phyloP scores from a whole-genome alignment of 441 rosid species.

The Gossypium trilobum region DNA sequence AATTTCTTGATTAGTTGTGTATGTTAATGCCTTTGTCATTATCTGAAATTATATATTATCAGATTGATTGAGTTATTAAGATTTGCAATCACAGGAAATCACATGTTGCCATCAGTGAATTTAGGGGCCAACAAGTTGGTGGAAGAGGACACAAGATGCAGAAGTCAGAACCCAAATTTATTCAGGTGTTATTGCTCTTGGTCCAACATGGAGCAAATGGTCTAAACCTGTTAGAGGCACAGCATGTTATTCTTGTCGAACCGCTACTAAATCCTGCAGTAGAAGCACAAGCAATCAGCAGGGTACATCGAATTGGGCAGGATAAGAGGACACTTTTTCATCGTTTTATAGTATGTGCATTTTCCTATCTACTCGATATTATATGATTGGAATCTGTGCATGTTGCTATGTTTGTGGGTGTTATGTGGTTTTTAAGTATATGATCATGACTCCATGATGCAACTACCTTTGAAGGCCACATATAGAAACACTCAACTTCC shows the following conservation, averaged over 20 bases:
- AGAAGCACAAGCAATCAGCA: constrained; percentile 91
- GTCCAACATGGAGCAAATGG: constrained; percentile 97
- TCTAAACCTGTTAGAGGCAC: constrained; percentile 89
- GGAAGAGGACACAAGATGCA: constrained; percentile 25
- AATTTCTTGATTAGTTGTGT: background rate
- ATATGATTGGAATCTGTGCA: background rate
- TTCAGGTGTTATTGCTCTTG: constrained; percentile 74
- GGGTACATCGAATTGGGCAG: constrained; percentile 93
- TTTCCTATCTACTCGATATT: background rate
- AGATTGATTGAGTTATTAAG: constrained; percentile 12
- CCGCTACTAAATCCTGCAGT: constrained; percentile 93
- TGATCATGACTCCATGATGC: background rate
- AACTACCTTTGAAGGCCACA: background rate
- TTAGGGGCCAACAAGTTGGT: constrained; percentile 40
- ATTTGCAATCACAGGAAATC: constrained; percentile 55
- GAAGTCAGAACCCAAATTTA: constrained; percentile 27
- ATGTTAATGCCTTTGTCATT: background rate
- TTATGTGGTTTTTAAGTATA: background rate
- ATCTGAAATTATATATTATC: background rate
- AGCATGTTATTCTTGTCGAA: constrained; percentile 88
- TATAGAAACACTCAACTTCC: background rate
- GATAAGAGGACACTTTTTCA: constrained; percentile 68
- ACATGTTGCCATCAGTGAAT: constrained; percentile 54
- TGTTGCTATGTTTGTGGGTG: background rate
- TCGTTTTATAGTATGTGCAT: constrained; percentile 62